Conservation (phyloP, 148 eudicot genomes). For the Chenopodium formosanum region DNA sequence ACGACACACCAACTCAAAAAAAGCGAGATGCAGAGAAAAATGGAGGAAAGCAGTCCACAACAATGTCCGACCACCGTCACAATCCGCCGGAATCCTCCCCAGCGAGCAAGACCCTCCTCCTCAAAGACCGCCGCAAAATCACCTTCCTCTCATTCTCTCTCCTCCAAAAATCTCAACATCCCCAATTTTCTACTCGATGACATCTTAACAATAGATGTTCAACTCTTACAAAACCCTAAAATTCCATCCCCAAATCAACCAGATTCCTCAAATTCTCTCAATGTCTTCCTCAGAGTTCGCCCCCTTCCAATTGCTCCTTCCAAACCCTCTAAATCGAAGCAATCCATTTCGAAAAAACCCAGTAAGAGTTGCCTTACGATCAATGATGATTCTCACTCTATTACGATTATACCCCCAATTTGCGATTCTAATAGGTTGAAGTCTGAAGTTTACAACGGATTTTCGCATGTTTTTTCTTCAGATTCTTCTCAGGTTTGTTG, state of each 20-base stretch:
- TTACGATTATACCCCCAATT: constrained; percentile 49
- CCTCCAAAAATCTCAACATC: constrained; percentile 17
- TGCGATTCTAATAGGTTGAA: constrained; percentile 38
- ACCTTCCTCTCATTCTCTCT: constrained; percentile 6
- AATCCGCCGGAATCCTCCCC: constrained; percentile 71
- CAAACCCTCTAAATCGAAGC: constrained; percentile 1
- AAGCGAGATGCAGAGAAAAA: too few species aligned
- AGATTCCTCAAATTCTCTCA: constrained; percentile 34
- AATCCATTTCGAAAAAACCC: constrained; percentile 23
- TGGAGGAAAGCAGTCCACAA: neutral
- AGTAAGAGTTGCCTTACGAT: constrained; percentile 40
- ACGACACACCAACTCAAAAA: too few species aligned
- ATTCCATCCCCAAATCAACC: constrained; percentile 18
- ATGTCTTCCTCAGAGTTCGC: constrained; percentile 63
- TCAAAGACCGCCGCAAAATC: constrained; percentile 23
- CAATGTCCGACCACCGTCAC: constrained; percentile 30
- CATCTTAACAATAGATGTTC: constrained; percentile 36
- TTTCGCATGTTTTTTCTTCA: constrained; percentile 53
- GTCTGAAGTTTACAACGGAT: constrained; percentile 66
- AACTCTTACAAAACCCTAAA: neutral
- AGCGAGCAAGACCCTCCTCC: constrained; percentile 58
- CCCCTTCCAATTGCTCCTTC: constrained; percentile 28
- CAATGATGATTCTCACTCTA: constrained; percentile 55
- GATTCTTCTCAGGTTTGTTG: constrained; percentile 62
- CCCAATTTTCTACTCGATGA: constrained; percentile 46